Evolutionary conservation across 495 filamentous ascomycete species (phyloP), one percentile per base, ranked within the genome.

Genomic region (Tuber microsphaerosporum): DNA sequence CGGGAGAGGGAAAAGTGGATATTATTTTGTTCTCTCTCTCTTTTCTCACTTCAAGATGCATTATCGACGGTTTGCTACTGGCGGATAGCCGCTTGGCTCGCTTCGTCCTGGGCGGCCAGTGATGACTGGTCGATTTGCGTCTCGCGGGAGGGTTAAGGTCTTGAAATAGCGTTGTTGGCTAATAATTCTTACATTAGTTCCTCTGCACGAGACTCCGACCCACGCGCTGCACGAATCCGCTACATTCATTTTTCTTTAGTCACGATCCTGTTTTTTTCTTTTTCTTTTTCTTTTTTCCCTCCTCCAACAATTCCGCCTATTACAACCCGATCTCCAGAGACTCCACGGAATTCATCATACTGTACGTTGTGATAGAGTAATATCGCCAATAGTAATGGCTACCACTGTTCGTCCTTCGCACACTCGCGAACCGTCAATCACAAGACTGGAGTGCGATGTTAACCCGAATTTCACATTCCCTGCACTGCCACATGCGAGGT

Each of bases 171-270:
- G 43, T 46, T 37, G 75, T 79, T 82, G 45, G 77, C 77, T 82
- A 77, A 82, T 77, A 73, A 72, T 69, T 41, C 34, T 68, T 77
- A 77, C 41, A 77, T 73, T 82, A 76, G 75, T 81, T 74, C 72
- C 75, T 80, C 78, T 81, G 80, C 77, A 82, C 81, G 81, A 82
- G 80, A 82, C 80, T 77, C 75, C 75, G 79, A 81, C 75, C 56
- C 76, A 81, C 79, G 75, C 74, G 71, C 80, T 82, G 80, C 73
- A 82, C 81, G 77, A 82, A 80, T 71, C 81, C 77, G 81, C 56
- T 65, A 65, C 56, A 34, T 34, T 65, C 74, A 80, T 48, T 70
- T 74, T 78, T 45, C 79, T 75, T 81, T 80, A 77, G 72, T 82
- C 61, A 82, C 81, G 80, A 82, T 79, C 72, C 76, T 82, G 80